Base-by-base conservation (phyloP, 345 rosid genomes). In the Litchi chinensis region DNA sequence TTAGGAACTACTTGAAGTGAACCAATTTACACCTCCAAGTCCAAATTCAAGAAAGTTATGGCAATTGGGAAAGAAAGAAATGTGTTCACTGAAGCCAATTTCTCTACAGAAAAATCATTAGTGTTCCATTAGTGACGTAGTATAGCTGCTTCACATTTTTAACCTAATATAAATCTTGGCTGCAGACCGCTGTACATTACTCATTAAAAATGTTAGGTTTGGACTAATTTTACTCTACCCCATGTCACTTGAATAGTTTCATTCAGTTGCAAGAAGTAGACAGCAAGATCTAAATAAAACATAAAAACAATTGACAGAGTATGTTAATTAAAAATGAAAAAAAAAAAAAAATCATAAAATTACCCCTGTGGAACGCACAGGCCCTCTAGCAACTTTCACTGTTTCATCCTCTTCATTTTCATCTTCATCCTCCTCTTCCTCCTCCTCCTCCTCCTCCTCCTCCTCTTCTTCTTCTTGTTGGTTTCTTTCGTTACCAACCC, bases 401-500 rank as follows among this genome's bases (percentile, higher is more conserved):
- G 65, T 81, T 63, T 84, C 84, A 26, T 85, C 82, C 37, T 83
- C 86, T 5, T 82, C 82, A 11, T 83, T 85, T 0, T 78, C 83
- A 0, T 85, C 92, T 0, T 79, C 89, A 0, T 89, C 93, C 0
- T 85, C n/a, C n/a, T n/a, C n/a, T n/a, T n/a, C 90, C 0, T 90
- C 93, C 0, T 89, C 94, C 0, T 85, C 92, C 0, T 79, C 86
- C 0, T 91, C 97, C 11, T 87, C 89, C 19, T 91, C 94, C 24
- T 88, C 93, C 3, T 85, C 88, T 16, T 88, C 86, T 26, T 81
- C 87, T 16, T 86, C 79, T 75, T 82, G 68, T 57, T 59, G 86
- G 70, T 66, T 82, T 76, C 44, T 85, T 68, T 90, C 92, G 78
- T 84, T 83, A 65, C 97, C 97, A 79, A 96, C 79, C 99, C 97